Evolutionary conservation across 2,329 filamentous ascomycete species (phyloP), one percentile per base, ranked within the genome.

Genomic region (Epichloe typhina): DNA sequence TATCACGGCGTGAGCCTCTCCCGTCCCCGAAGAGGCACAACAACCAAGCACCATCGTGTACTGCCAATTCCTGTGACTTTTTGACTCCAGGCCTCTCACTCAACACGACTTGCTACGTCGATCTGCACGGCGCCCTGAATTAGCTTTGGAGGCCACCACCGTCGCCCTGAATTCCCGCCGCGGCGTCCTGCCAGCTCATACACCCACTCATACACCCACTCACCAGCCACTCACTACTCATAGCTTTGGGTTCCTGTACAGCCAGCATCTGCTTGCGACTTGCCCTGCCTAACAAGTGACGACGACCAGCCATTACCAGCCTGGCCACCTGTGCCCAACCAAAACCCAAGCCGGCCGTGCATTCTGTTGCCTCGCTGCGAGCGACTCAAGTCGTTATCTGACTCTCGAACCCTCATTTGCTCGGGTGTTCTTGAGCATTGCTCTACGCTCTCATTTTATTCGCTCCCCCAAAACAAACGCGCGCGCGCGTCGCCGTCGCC

Each of bases 81-180:
- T 21, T 26, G 39, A 39, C 17, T 15, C 17, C 26, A 21, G 31
- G 31, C 26, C 23, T 41, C 26, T 19, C n/a, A 19, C 26, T 31
- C 8, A 12, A 19, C n/a, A 42, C 46, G 38, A 21, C 41, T 39
- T 39, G 44, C 68, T 61, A 72, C 71, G 73, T 73, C 73, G 71
- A 71, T 73, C 69, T 75, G 76, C 77, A 80, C 46, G 77, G 75
- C 76, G 74, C 72, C 70, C 72, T 72, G 69, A 71, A 71, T 70
- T 66, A 70, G 71, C 70, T 70, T 71, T 70, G 72, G 69, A 72
- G 69, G 69, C 53, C 52, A 69, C 68, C 23, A 26, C 23, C 23
- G 23, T 26, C 6, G 23, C 23, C 23, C 49, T 49, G 40, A 43
- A n/a, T 7, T 52, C 47, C 45, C 56, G 67, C 74, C 67, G 69